These are phyloP conservation scores for Phytophthora meadii DNA, from an alignment of 352 stramenopile genomes.

Conservation along the genomic window DNA sequence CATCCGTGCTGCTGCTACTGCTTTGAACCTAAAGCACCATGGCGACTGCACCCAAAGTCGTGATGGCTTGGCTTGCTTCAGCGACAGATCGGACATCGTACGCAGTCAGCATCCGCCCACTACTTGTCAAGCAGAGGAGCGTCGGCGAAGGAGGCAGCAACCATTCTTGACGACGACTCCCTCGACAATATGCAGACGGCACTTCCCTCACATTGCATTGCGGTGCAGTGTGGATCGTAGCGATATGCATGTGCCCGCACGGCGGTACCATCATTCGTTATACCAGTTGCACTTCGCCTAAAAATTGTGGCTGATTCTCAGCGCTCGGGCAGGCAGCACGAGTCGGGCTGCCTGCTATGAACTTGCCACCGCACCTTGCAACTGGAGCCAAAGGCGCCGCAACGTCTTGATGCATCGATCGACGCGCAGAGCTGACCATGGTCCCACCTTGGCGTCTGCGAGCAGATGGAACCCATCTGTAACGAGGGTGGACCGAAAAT, in stretches of 20 bases:
- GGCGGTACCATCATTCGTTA: too few species aligned
- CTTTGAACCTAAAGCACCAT: neutral
- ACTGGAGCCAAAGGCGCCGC: neutral
- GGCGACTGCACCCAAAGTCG: conserved; percentile 2
- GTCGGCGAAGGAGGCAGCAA: too few species aligned
- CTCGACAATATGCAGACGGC: too few species aligned
- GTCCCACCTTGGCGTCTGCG: conserved; percentile 10
- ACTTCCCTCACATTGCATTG: too few species aligned
- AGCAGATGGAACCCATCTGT: conserved; percentile 9
- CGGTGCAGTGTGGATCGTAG: too few species aligned
- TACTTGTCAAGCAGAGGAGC: too few species aligned
- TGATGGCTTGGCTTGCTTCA: neutral
- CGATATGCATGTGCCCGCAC: too few species aligned
- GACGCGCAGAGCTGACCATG: neutral
- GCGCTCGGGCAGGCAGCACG: too few species aligned
- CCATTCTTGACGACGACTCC: too few species aligned
- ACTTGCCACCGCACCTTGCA: neutral
- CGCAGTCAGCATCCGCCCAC: neutral
- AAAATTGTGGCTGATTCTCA: neutral
- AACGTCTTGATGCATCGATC: neutral
- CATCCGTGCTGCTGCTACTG: neutral
- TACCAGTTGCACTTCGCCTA: too few species aligned
- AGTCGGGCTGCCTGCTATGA: neutral
- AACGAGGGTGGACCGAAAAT: conserved; percentile 1
- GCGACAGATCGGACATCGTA: conserved; percentile 3